Percentiles rank a stretch among this genome's conserved stretches.
phyloP scores from a whole-genome alignment of 2,329 filamentous ascomycete species.

The Paecilomyces niveus region DNA sequence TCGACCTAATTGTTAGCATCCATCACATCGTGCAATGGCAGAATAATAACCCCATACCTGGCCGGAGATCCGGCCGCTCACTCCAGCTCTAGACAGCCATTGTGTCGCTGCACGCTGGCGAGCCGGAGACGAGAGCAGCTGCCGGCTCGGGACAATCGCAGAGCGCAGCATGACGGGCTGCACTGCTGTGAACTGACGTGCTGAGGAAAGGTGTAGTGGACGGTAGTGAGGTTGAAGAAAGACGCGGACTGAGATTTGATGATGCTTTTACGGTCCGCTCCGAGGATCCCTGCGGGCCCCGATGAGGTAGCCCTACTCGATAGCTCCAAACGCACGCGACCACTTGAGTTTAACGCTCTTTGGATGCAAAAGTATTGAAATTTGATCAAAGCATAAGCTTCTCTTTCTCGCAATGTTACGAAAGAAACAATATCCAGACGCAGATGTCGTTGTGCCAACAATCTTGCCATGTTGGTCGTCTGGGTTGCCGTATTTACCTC shows the following conservation, averaged over 20 bases:
- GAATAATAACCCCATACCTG: slow-evolving; percentile 26
- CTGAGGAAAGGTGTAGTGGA: slow-evolving; percentile 14
- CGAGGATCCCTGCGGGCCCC: slow-evolving; percentile 21
- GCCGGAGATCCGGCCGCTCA: slow-evolving; percentile 31
- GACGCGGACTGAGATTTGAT: slow-evolving; percentile 18
- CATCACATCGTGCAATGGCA: slow-evolving; percentile 21
- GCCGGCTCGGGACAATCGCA: slow-evolving; percentile 43
- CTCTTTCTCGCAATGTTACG: not conserved
- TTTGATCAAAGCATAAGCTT: not conserved
- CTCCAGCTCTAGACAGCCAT: slow-evolving; percentile 36
- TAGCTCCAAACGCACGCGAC: not conserved
- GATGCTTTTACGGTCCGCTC: slow-evolving; percentile 33
- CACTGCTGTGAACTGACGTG: slow-evolving; percentile 24
- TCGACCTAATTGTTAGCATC: slow-evolving; percentile 18
- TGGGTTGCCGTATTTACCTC: not conserved
- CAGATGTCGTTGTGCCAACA: not conserved
- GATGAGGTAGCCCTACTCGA: not conserved
- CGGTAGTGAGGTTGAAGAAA: slow-evolving; percentile 21
- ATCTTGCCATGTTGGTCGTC: not conserved
- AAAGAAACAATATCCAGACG: not conserved
- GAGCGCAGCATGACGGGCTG: slow-evolving; percentile 51
- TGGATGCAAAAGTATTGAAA: not conserved
- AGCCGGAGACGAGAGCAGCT: slow-evolving; percentile 32
- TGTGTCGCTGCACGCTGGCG: slow-evolving; percentile 31
- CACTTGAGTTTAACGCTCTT: not conserved